phyloP scores from a whole-genome alignment of 257 asterid genomes.

The Solanum infundibuliforme region DNA sequence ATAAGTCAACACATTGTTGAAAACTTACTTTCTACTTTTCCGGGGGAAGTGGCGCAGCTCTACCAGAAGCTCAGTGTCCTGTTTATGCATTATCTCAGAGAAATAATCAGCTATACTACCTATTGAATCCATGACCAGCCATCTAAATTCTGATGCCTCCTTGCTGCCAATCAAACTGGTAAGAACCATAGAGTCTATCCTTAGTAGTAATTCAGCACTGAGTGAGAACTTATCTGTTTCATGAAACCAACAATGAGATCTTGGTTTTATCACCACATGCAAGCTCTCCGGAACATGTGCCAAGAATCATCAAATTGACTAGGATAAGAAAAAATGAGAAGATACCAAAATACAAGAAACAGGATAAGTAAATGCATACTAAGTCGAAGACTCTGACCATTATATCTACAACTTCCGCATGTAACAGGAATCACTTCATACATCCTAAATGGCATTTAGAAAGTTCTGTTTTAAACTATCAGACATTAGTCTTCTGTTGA shows the following conservation, averaged over 20 bases:
- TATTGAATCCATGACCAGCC: constrained; percentile 44
- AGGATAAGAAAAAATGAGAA: neutral
- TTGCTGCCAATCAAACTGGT: constrained; percentile 41
- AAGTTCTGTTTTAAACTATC: neutral
- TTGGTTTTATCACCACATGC: neutral
- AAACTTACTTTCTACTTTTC: constrained; percentile 37
- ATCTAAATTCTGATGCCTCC: constrained; percentile 68
- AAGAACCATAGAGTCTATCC: constrained; percentile 75
- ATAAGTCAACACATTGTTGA: neutral
- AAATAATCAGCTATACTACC: constrained; percentile 35
- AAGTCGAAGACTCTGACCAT: neutral
- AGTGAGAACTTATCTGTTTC: constrained; percentile 38
- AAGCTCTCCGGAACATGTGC: neutral
- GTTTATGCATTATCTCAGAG: constrained; percentile 23
- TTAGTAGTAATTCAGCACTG: constrained; percentile 58
- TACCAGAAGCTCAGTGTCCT: constrained; percentile 51
- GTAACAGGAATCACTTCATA: neutral
- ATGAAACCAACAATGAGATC: neutral
- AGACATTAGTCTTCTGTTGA: neutral
- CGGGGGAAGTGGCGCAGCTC: constrained; percentile 44
- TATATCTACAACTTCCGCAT: neutral
- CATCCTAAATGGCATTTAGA: neutral
- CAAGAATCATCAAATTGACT: neutral
- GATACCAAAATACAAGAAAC: neutral
- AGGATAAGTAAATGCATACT: neutral